Evolutionary conservation across 2,329 filamentous ascomycete species (phyloP).

Genomic region (Periconia sp.): DNA sequence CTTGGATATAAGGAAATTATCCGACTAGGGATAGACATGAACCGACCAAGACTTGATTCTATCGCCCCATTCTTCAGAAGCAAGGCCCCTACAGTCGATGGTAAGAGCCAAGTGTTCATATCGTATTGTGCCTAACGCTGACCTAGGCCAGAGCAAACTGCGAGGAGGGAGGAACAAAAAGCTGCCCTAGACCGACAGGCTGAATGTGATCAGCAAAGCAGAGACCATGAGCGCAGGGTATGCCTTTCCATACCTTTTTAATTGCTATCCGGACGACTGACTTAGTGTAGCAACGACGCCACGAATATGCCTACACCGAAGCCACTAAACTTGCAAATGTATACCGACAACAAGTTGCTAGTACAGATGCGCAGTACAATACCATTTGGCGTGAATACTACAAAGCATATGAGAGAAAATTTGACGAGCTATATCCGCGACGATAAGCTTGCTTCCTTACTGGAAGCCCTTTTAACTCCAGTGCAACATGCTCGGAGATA

Average conservation of each 20-base stretch:
- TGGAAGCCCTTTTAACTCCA: no score
- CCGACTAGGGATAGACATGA: neutral
- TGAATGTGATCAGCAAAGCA: neutral
- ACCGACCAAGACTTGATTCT: neutral
- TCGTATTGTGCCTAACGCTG: neutral
- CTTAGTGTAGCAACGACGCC: neutral
- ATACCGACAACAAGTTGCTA: neutral
- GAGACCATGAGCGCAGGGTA: neutral
- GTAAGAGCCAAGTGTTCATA: neutral
- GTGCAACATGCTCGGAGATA: no score
- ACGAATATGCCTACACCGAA: neutral
- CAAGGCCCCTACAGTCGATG: neutral
- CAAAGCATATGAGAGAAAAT: no score
- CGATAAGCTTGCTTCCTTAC: no score
- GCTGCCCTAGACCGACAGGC: neutral
- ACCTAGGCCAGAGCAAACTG: neutral
- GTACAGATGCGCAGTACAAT: neutral
- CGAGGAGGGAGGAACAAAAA: neutral
- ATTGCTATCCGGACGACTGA: neutral
- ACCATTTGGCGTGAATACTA: no score
- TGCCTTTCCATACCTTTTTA: neutral
- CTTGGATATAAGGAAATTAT: neutral
- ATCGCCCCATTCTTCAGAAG: neutral
- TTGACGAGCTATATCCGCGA: no score
- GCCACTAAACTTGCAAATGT: neutral